A percentile compares a stretch with the other conserved stretches of the same genome.
Evolutionary conservation across 176 grass and related monocot genomes (phyloP).

Genomic region (Poa annua): DNA sequence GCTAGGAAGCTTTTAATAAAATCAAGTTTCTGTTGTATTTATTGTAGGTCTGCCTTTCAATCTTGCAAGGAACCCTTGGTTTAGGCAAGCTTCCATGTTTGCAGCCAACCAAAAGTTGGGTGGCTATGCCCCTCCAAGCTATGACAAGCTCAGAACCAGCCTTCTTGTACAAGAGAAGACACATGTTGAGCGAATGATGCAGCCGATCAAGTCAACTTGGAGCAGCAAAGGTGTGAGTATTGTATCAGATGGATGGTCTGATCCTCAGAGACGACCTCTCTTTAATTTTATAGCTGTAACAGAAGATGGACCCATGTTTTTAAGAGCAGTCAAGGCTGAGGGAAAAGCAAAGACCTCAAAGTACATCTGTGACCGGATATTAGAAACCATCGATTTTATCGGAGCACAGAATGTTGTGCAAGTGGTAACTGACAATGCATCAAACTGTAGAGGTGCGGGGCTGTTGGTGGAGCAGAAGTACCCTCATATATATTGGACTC

Average conservation of each 20-base stretch:
- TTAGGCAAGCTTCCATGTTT: neutral
- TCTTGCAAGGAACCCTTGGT: constrained; percentile 11
- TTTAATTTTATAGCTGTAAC: neutral
- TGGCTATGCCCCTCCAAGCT: neutral
- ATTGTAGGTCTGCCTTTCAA: neutral
- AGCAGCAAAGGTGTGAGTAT: neutral
- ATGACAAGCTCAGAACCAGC: neutral
- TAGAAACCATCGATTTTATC: neutral
- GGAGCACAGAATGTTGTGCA: neutral
- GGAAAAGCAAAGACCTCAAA: neutral
- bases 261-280: neutral
- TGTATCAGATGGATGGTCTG: too few species aligned
- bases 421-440: neutral
- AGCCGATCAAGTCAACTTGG: constrained; percentile 10
- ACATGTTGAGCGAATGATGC: neutral
- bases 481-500: neutral
- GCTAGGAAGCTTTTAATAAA: too few species aligned
- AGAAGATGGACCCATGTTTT: constrained; percentile 18
- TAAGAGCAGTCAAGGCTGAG: neutral
- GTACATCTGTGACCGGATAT: neutral
- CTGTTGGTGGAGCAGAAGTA: neutral
- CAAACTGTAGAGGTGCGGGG: neutral
- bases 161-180: neutral
- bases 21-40: too few species aligned
- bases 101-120: neutral